These are phyloP conservation scores for Sabuloglossum arenarium DNA, from an alignment of 495 filamentous ascomycete species.

Conservation along the genomic window DNA sequence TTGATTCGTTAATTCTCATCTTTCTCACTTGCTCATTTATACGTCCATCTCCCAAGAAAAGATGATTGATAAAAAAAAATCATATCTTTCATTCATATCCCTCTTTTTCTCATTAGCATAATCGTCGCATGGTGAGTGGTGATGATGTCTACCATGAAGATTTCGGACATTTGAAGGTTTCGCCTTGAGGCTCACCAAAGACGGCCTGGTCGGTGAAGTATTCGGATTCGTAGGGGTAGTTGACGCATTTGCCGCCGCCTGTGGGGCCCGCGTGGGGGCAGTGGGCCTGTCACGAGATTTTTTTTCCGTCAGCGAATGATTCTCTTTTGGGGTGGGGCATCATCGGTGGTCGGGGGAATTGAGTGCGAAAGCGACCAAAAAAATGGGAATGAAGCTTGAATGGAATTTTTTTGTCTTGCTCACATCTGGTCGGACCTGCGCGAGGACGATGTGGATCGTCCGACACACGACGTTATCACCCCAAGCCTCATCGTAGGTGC, in stretches of 20 bases:
- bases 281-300: constrained; percentile 13
- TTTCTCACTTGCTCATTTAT: too few species aligned
- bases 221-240: constrained; percentile 12
- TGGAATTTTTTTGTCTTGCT: constrained; percentile 3
- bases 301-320: background rate
- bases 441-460: constrained; percentile 19
- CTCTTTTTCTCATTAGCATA: too few species aligned
- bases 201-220: constrained; percentile 18
- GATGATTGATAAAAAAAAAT: too few species aligned
- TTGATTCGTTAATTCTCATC: too few species aligned
- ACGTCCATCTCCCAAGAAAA: too few species aligned
- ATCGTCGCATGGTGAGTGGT: too few species aligned
- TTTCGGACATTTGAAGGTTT: constrained; percentile 17
- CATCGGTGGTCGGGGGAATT: too few species aligned
- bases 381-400: background rate
- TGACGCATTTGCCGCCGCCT: constrained; percentile 21
- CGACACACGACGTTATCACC: constrained; percentile 22
- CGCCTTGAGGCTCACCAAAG: constrained; percentile 15
- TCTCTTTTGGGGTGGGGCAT: too few species aligned
- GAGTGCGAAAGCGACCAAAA: too few species aligned
- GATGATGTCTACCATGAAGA: too few species aligned
- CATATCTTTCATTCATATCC: too few species aligned
- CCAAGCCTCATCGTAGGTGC: constrained; percentile 21
- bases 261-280: constrained; percentile 21
- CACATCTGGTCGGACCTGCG: constrained; percentile 19